Conservation (phyloP, 2,329 filamentous ascomycete species). For the Daldinia sp. region DNA sequence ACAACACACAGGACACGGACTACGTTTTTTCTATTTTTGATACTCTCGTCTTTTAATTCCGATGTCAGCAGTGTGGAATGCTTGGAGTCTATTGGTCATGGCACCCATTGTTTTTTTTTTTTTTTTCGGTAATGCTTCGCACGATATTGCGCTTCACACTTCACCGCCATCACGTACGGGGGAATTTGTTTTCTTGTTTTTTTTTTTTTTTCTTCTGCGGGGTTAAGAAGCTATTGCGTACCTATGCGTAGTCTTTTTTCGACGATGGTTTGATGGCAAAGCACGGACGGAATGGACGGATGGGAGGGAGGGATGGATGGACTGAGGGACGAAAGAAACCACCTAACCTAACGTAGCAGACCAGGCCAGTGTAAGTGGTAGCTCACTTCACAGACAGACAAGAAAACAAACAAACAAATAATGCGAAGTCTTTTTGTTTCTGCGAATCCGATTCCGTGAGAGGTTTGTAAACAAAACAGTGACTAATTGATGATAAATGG, state of each 20-base stretch:
- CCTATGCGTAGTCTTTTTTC: not conserved
- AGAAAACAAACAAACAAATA: not conserved
- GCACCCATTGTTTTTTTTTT: conserved; percentile 11
- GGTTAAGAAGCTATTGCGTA: conserved; percentile 2
- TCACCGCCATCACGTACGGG: not conserved
- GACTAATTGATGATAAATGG: not conserved
- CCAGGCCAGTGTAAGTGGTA: not conserved
- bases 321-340: not conserved
- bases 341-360: not conserved
- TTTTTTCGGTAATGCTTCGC: conserved; percentile 2
- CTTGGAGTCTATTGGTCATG: conserved; percentile 34
- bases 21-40: conserved; percentile 18
- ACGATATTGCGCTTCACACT: conserved; percentile 11
- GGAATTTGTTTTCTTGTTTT: not conserved
- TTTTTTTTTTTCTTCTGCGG: not conserved
- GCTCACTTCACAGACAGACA: not conserved
- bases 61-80: conserved; percentile 29
- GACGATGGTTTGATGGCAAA: conserved; percentile 4
- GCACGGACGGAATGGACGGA: conserved; percentile 7
- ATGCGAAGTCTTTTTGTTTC: conserved; percentile 6
- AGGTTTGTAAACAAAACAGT: not conserved
- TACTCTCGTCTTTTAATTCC: conserved; percentile 6
- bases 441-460: not conserved
- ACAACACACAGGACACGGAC: conserved; percentile 24
- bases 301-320: conserved; percentile 3